Conservation (phyloP, 78 protist genomes). For the Cavenderia fasciculata region DNA sequence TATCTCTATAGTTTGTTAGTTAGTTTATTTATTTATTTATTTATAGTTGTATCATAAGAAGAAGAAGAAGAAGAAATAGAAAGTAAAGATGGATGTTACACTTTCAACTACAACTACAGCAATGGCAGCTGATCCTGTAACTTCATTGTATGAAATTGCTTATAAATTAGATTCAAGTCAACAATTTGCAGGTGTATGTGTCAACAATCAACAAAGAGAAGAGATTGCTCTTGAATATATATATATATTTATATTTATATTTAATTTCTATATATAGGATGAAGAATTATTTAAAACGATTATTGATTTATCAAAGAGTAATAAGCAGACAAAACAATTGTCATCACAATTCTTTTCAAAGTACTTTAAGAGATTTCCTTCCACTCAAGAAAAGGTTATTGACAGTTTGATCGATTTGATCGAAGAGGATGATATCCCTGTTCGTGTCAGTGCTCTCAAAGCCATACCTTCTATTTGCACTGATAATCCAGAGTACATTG, state of each 20-base stretch:
- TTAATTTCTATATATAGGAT: background rate
- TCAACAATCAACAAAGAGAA: no score
- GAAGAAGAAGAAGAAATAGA: background rate
- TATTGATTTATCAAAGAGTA: constrained; percentile 3
- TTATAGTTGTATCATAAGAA: background rate
- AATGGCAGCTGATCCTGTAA: background rate
- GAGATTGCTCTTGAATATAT: no score
- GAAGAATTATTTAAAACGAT: constrained; percentile 8
- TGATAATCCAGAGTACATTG: constrained; percentile 47
- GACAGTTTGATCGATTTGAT: constrained; percentile 58
- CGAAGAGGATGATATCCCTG: constrained; percentile 45
- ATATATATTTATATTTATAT: no score
- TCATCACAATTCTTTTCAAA: constrained; percentile 52
- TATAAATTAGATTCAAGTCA: constrained; percentile 45
- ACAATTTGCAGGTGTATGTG: constrained; percentile 39
- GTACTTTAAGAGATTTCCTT: constrained; percentile 66
- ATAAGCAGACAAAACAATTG: constrained; percentile 55
- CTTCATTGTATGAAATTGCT: constrained; percentile 38
- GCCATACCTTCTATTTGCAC: constrained; percentile 45
- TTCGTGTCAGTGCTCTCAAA: constrained; percentile 49
- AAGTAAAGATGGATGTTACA: background rate
- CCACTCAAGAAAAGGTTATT: constrained; percentile 35
- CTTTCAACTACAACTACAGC: constrained; percentile 1
- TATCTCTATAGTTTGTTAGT: background rate
- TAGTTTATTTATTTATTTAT: background rate